Conservation (phyloP, 192 early-diverging fungal species). For the Linnemannia zychae region DNA sequence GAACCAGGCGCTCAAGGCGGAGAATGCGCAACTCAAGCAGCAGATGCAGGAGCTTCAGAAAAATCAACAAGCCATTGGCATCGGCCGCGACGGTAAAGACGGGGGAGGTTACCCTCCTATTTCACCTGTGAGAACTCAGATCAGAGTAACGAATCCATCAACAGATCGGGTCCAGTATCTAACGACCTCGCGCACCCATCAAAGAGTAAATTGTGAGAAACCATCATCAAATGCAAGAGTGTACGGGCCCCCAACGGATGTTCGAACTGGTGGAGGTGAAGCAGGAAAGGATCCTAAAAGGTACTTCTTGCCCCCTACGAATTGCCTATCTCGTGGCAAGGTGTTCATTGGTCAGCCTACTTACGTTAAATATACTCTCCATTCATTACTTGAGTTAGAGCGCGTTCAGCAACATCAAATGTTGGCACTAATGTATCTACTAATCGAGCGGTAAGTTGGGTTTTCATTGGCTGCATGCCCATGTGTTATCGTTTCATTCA, state of each 20-base stretch:
- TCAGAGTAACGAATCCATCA: neutral
- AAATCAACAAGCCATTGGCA: neutral
- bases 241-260: neutral
- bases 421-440: neutral
- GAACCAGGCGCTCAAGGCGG: constrained; percentile 16
- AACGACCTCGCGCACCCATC: neutral
- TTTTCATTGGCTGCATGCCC: neutral
- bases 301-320: neutral
- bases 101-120: neutral
- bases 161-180: neutral
- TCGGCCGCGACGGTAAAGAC: neutral
- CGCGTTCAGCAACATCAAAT: constrained; percentile 19
- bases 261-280: neutral
- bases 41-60: constrained; percentile 16
- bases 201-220: neutral
- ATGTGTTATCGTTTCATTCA: too few relatives aligned
- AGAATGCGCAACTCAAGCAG: constrained; percentile 30
- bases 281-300: neutral
- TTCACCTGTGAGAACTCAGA: neutral
- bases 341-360: neutral
- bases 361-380: neutral
- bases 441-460: constrained; percentile 8
- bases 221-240: neutral
- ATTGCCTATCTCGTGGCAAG: too few relatives aligned
- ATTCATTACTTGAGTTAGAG: constrained; percentile 13